A percentile compares a stretch with the other conserved stretches of the same genome.
These are phyloP conservation scores for Priceomyces haplophilus DNA, from an alignment of 805 yeast species.

Conservation along the genomic window DNA sequence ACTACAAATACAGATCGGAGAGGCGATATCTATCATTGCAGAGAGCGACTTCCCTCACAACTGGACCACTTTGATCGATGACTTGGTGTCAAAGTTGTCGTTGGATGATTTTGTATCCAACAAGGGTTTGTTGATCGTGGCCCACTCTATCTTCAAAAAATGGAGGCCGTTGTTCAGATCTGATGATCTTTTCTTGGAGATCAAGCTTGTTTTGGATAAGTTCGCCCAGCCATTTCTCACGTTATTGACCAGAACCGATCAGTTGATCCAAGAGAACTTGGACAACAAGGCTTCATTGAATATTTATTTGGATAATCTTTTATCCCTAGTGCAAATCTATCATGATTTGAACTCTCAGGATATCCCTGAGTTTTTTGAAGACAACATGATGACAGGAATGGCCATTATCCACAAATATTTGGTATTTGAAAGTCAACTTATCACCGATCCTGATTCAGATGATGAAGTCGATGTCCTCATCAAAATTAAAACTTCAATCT, in stretches of 20 bases:
- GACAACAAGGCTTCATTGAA: slow-evolving; percentile 51
- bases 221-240: slow-evolving; percentile 76
- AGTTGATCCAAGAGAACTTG: slow-evolving; percentile 47
- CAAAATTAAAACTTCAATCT: slow-evolving; percentile 73
- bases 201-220: slow-evolving; percentile 78
- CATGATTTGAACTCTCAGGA: slow-evolving; percentile 97
- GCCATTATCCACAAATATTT: slow-evolving; percentile 77
- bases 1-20: slow-evolving; percentile 91
- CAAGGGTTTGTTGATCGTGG: slow-evolving; percentile 84
- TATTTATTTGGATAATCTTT: slow-evolving; percentile 64
- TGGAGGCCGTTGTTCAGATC: slow-evolving; percentile 96
- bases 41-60: slow-evolving; percentile 92
- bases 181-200: slow-evolving; percentile 84
- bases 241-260: slow-evolving; percentile 67
- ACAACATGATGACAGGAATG: slow-evolving; percentile 76
- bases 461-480: slow-evolving; percentile 67
- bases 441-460: slow-evolving; percentile 58
- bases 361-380: slow-evolving; percentile 97
- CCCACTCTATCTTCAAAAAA: slow-evolving; percentile 92
- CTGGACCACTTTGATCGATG: slow-evolving; percentile 79
- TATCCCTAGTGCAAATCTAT: slow-evolving; percentile 74
- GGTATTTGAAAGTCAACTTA: slow-evolving; percentile 51
- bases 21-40: slow-evolving; percentile 87
- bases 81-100: slow-evolving; percentile 64
- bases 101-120: slow-evolving; percentile 66